phyloP scores from a whole-genome alignment of 2,329 filamentous ascomycete genomes.

The Monosporascus sp. region DNA sequence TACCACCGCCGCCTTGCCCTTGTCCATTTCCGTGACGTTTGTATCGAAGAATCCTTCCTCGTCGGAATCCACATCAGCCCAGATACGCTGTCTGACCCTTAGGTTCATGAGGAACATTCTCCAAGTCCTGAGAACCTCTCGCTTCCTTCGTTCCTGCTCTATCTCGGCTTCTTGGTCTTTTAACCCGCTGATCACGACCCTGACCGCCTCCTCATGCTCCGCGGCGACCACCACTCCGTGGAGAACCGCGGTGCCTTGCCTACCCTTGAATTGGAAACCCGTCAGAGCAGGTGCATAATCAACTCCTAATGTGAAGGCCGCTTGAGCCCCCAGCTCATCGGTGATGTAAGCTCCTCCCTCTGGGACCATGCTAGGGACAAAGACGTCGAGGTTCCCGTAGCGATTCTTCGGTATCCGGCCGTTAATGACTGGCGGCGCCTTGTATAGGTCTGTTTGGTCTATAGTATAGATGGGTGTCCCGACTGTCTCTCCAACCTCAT shows the following conservation, averaged over 20 bases:
- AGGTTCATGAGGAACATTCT: slow-evolving; percentile 72
- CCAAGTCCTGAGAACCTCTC: slow-evolving; percentile 63
- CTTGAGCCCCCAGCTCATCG: slow-evolving; percentile 56
- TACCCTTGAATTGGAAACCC: slow-evolving; percentile 82
- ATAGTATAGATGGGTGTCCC: slow-evolving; percentile 55
- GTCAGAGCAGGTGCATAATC: slow-evolving; percentile 88
- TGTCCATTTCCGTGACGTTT: slow-evolving; percentile 26
- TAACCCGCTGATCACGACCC: slow-evolving; percentile 63
- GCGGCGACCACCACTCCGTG: slow-evolving; percentile 71
- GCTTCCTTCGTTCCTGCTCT: slow-evolving; percentile 57
- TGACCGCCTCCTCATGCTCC: slow-evolving; percentile 67
- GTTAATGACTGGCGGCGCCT: slow-evolving; percentile 67
- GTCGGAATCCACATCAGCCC: slow-evolving; percentile 47
- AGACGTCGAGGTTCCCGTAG: slow-evolving; percentile 91
- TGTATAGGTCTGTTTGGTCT: slow-evolving; percentile 67
- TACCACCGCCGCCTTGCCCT: slow-evolving; percentile 15
- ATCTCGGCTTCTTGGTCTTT: slow-evolving; percentile 59
- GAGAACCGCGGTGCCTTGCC: slow-evolving; percentile 78
- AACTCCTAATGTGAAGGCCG: slow-evolving; percentile 69
- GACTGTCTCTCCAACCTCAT: slow-evolving; percentile 34
- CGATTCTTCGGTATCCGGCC: slow-evolving; percentile 83
- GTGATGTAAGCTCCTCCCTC: slow-evolving; percentile 69
- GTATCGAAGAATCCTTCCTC: slow-evolving; percentile 36
- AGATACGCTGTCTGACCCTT: slow-evolving; percentile 69
- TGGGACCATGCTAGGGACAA: slow-evolving; percentile 88